phyloP scores from a whole-genome alignment of 1,284 basidiomycete species.

The Gymnopus androsaceus region DNA sequence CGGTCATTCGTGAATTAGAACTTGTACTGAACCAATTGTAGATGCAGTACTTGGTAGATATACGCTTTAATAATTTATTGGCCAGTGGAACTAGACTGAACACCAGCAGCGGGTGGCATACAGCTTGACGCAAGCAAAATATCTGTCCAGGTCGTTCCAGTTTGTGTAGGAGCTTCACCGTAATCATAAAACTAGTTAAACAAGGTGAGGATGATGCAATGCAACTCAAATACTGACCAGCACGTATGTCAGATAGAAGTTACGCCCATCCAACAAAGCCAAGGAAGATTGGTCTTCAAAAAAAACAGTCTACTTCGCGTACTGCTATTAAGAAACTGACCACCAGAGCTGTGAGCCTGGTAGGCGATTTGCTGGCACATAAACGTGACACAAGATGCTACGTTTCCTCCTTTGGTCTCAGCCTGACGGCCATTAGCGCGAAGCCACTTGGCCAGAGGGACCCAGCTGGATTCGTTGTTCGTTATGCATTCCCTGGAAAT shows the following conservation, averaged over 20 bases:
- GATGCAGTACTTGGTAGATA: neutral
- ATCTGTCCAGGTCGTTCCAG: constrained; percentile 43
- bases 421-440: constrained; percentile 56
- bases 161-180: constrained; percentile 40
- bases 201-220: neutral
- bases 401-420: constrained; percentile 63
- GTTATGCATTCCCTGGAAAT: constrained; percentile 44
- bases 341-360: constrained; percentile 54
- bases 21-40: constrained; percentile 39
- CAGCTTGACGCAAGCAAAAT: constrained; percentile 41
- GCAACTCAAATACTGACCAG: constrained; percentile 16
- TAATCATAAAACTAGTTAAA: neutral
- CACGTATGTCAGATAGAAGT: constrained; percentile 33
- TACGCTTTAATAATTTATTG: neutral
- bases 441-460: constrained; percentile 51
- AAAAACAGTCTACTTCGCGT: constrained; percentile 20
- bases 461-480: constrained; percentile 51
- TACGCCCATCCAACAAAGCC: constrained; percentile 38
- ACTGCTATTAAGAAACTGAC: constrained; percentile 25
- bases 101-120: constrained; percentile 39
- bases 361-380: constrained; percentile 52
- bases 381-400: constrained; percentile 46
- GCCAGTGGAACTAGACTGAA: constrained; percentile 22
- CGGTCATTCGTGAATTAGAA: constrained; percentile 49
- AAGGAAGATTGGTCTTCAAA: constrained; percentile 14